A percentile compares a stretch with the other conserved stretches of the same genome.
Conservation (phyloP, 495 filamentous ascomycete species). For the Penicillium egyptiacum region DNA sequence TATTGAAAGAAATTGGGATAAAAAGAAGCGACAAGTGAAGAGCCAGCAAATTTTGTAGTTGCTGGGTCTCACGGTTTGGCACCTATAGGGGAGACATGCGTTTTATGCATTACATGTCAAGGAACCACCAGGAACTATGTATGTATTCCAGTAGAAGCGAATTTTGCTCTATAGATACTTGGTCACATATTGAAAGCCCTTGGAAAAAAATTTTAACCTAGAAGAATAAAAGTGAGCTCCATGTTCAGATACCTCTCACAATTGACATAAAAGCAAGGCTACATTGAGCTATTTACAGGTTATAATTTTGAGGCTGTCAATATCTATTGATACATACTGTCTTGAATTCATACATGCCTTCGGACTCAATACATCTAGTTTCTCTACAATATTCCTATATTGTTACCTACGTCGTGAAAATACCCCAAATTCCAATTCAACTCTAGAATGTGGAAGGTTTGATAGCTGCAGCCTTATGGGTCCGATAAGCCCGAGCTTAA, state of each 20-base stretch:
- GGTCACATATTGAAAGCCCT: neutral
- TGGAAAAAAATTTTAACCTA: neutral
- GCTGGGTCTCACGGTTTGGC: neutral
- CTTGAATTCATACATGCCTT: neutral
- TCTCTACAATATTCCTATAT: neutral
- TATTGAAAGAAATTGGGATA: neutral
- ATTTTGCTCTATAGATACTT: neutral
- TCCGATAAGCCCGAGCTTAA: slow-evolving; percentile 33
- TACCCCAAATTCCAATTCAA: neutral
- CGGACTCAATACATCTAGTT: neutral
- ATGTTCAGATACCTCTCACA: neutral
- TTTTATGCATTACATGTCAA: neutral
- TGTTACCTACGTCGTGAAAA: neutral
- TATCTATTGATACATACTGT: neutral
- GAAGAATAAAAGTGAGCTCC: neutral
- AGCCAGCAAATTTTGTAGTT: neutral
- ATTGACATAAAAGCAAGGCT: neutral
- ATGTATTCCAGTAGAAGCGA: neutral
- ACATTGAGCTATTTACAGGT: neutral
- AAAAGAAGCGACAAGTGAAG: neutral
- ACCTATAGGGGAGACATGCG: neutral
- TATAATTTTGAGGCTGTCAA: neutral
- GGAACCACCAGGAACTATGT: neutral
- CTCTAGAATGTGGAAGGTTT: neutral
- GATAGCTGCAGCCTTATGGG: slow-evolving; percentile 15